Evolutionary conservation across 2,329 filamentous ascomycete genomes (phyloP), one percentile per base, ranked within the genome.

Genomic region (Cytospora schulzeri): DNA sequence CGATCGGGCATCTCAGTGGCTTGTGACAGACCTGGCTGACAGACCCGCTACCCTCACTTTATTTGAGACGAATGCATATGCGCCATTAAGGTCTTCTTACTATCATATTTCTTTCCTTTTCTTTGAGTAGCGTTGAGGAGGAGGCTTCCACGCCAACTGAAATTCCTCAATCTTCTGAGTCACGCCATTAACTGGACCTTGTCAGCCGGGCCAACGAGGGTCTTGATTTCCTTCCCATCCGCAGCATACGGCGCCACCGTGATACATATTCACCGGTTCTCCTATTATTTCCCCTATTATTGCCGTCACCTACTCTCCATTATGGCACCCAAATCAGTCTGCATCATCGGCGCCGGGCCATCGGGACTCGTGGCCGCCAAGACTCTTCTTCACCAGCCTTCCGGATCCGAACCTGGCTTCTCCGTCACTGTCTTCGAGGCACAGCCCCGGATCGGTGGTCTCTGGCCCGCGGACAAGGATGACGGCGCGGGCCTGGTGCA

Each of bases 321-420:
- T 51, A 79, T 80, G 77, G 69, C 78, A 1, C 65, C 62, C n/a
- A 83, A 81, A 71, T 81, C 74, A 55, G 81, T 85, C 48, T 84
- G 83, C 67, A 83, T 85, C 59, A 75, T 85, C 28, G 83, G 89
- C 59, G 88, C 87, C 61, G 89, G 88, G 1, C 89, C 88, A 14
- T 87, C 88, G 1, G 89, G 88, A 41, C 82, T 91, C 26, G 86
- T 88, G 19, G 86, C 87, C 12, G 88, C 88, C 69, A 95, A 94
- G 77, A 90, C 88, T 0, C 80, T 95, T 31, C 80, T 92, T 67
- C 81, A 87, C 76, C 79, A 79, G 35, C 79, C 84, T 0, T 74
- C 76, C 2, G 80, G 76, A 14, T 78, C 80, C 7, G 12, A n/a
- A 14, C 26, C 50, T 48, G 55, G 41, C 51, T 93, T 91, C 76